Conservation (phyloP, 1,284 basidiomycete genomes). For the Moesziomyces sp. region DNA sequence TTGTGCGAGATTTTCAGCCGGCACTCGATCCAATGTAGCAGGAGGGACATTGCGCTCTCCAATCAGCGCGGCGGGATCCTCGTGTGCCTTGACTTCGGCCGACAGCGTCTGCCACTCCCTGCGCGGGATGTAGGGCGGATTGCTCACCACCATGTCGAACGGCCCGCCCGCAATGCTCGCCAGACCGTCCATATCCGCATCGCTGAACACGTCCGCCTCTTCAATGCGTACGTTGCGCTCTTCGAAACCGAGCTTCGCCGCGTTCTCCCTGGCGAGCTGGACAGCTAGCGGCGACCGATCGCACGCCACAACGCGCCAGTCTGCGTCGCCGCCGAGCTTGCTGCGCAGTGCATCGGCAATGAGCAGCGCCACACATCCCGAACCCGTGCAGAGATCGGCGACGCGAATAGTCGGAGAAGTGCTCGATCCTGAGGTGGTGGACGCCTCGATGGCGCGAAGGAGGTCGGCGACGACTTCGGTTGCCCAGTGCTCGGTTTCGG, state of each 20-base stretch:
- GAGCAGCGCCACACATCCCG: slow-evolving; percentile 35
- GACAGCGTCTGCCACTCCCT: slow-evolving; percentile 23
- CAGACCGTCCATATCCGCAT: slow-evolving; percentile 19
- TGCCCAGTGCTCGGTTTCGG: slow-evolving; percentile 45
- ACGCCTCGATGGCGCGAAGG: background rate
- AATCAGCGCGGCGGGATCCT: slow-evolving; percentile 39
- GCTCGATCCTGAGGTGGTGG: background rate
- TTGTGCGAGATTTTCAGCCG: too few relatives aligned
- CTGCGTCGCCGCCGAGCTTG: background rate
- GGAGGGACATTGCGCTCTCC: slow-evolving; percentile 19
- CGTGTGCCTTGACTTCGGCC: slow-evolving; percentile 24
- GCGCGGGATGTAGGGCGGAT: slow-evolving; percentile 44
- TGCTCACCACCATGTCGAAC: slow-evolving; percentile 35
- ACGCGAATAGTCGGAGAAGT: slow-evolving; percentile 6
- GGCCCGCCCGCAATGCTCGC: slow-evolving; percentile 12
- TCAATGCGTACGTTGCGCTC: slow-evolving; percentile 12
- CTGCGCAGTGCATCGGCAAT: slow-evolving; percentile 27
- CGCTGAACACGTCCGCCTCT: slow-evolving; percentile 31
- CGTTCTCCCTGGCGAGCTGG: slow-evolving; percentile 35
- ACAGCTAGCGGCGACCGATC: slow-evolving; percentile 26
- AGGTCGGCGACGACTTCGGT: slow-evolving; percentile 9
- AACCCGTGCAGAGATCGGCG: slow-evolving; percentile 37
- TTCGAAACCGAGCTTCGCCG: slow-evolving; percentile 14
- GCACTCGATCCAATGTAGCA: background rate
- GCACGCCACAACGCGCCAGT: slow-evolving; percentile 34